Conservation (phyloP, 192 early-diverging fungal genomes). For the Phlyctochytrium planicorne region DNA sequence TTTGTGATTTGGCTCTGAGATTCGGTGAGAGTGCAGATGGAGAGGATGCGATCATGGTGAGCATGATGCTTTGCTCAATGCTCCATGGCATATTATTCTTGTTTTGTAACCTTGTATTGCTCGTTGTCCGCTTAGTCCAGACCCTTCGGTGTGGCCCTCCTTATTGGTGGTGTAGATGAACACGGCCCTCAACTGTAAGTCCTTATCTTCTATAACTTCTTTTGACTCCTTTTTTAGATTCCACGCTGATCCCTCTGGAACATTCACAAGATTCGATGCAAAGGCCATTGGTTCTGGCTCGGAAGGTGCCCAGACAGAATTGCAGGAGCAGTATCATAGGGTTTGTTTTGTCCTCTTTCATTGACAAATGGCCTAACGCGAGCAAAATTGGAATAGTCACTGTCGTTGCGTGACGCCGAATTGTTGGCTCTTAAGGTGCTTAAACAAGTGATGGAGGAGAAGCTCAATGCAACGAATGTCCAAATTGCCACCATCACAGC, state of each 20-base stretch:
- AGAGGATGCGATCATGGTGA: conserved; percentile 95
- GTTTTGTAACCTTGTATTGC: conserved; percentile 1
- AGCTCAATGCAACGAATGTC: conserved; percentile 93
- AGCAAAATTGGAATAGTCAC: conserved; percentile 45
- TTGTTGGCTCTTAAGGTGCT: conserved; percentile 89
- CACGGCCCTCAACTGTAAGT: conserved; percentile 94
- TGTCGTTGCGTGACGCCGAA: conserved; percentile 86
- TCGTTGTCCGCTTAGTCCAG: conserved; percentile 67
- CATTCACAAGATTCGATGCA: conserved; percentile 90
- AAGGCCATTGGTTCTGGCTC: conserved; percentile 99
- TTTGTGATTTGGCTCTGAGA: conserved; percentile 95
- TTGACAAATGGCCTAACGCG: not conserved
- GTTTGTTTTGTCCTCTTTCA: conserved; percentile 34
- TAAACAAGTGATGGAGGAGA: conserved; percentile 99
- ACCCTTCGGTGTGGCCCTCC: conserved; percentile 97
- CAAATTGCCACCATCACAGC: conserved; percentile 88
- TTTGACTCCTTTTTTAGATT: conserved; percentile 50
- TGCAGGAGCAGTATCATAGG: conserved; percentile 96
- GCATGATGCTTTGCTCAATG: too few species aligned
- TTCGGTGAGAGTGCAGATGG: conserved; percentile 97
- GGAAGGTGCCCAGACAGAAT: conserved; percentile 96
- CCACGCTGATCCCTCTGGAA: conserved; percentile 98
- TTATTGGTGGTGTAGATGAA: conserved; percentile 97
- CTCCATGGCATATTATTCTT: not conserved
- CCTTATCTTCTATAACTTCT: conserved; percentile 11